A percentile compares a stretch with the other conserved stretches of the same genome.
Conservation (phyloP, 2,329 filamentous ascomycete species). For the Coniochaeta ligniaria region DNA sequence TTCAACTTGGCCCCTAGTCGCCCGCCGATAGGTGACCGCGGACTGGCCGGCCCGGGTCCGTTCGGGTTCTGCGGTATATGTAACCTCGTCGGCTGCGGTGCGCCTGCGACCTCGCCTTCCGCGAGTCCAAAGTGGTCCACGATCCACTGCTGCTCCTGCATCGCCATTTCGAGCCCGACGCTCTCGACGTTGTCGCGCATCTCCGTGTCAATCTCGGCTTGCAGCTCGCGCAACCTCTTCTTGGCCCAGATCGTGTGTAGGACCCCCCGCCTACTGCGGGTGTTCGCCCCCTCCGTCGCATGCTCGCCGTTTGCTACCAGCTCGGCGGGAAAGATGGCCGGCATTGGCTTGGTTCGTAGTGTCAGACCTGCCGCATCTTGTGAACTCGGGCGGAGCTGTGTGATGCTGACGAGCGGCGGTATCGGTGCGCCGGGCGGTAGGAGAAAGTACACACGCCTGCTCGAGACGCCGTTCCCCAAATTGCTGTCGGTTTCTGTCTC, state of each 20-base stretch:
- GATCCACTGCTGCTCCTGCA: constrained; percentile 81
- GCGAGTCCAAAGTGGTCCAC: constrained; percentile 68
- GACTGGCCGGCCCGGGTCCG: constrained; percentile 21
- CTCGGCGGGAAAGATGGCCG: constrained; percentile 77
- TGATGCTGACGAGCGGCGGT: constrained; percentile 64
- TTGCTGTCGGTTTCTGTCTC: constrained; percentile 24
- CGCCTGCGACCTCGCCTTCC: constrained; percentile 16
- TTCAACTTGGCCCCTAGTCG: constrained; percentile 71
- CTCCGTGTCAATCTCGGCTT: constrained; percentile 70
- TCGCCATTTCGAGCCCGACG: constrained; percentile 75
- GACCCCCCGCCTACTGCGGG: constrained; percentile 70
- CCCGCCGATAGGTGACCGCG: constrained; percentile 27
- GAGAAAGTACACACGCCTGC: constrained; percentile 68
- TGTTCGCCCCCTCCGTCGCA: constrained; percentile 8
- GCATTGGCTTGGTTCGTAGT: constrained; percentile 67
- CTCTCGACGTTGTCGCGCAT: constrained; percentile 70
- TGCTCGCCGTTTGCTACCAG: constrained; percentile 56
- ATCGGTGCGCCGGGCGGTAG: constrained; percentile 65
- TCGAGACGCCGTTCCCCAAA: constrained; percentile 28
- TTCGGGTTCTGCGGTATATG: constrained; percentile 17
- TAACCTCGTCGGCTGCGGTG: constrained; percentile 12
- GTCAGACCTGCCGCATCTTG: constrained; percentile 22
- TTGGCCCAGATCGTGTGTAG: constrained; percentile 89
- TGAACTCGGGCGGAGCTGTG: constrained; percentile 27
- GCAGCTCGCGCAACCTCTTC: constrained; percentile 66